These are phyloP conservation scores for Adenanthera pavonina DNA, from an alignment of 306 rosid genomes.

Conservation along the genomic window DNA sequence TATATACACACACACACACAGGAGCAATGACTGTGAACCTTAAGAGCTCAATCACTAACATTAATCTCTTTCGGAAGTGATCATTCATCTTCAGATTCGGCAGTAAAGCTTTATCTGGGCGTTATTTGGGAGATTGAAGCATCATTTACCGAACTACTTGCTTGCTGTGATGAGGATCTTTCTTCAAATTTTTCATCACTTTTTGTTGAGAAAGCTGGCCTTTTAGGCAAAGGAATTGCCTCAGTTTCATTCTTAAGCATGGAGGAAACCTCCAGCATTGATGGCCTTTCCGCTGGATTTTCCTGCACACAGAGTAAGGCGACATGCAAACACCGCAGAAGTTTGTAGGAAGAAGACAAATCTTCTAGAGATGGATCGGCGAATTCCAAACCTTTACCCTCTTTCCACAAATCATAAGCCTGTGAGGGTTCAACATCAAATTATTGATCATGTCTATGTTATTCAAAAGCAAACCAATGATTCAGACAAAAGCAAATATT, in stretches of 20 bases:
- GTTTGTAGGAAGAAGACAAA: constrained; percentile 38
- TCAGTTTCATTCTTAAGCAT: constrained; percentile 47
- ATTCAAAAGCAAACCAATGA: not conserved
- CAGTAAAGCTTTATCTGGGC: not conserved
- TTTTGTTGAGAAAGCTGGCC: constrained; percentile 45
- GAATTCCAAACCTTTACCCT: constrained; percentile 42
- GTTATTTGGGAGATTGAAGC: not conserved
- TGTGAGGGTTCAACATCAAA: not conserved
- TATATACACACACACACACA: no score
- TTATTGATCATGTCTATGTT: not conserved
- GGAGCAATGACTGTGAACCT: not conserved
- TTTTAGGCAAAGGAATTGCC: constrained; percentile 40
- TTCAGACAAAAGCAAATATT: not conserved
- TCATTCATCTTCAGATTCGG: not conserved
- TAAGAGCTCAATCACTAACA: not conserved
- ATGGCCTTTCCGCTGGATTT: constrained; percentile 50
- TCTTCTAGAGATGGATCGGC: constrained; percentile 54
- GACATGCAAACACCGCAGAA: constrained; percentile 49
- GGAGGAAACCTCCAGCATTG: constrained; percentile 54
- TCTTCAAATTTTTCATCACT: not conserved
- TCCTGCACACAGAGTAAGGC: constrained; percentile 58
- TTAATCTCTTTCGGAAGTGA: not conserved
- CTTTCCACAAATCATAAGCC: constrained; percentile 41
- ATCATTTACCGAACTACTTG: not conserved
- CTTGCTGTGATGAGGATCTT: not conserved